Evolutionary conservation across 202 grass and related monocot species (phyloP).

Genomic region (Schoenoplectus tabernaemontani): DNA sequence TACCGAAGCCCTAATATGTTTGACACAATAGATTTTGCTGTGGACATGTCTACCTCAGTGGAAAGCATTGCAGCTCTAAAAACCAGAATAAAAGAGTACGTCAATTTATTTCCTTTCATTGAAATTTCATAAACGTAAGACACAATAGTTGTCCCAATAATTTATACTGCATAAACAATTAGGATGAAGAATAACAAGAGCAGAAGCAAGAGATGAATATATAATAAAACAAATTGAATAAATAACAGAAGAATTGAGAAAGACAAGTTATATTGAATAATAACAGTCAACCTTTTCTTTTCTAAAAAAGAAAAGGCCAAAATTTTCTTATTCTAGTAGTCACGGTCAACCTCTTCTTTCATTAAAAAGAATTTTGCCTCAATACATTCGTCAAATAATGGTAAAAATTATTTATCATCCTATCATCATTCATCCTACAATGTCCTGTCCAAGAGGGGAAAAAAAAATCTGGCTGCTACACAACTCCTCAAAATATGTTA

Average conservation of each 20-base stretch:
- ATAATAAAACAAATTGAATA: neutral
- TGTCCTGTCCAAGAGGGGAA: too few relatives aligned
- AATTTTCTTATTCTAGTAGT: too few relatives aligned
- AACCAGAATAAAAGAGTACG: conserved; percentile 77
- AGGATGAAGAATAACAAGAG: neutral
- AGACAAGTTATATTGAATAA: neutral
- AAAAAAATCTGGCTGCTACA: neutral
- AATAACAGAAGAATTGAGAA: neutral
- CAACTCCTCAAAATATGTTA: neutral
- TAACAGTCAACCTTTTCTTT: neutral
- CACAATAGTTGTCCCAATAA: neutral
- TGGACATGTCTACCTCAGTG: conserved; percentile 64
- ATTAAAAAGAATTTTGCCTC: neutral
- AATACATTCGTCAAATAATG: neutral
- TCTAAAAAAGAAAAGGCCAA: too few relatives aligned
- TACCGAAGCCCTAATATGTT: conserved; percentile 94
- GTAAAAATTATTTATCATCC: neutral
- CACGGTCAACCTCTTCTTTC: neutral
- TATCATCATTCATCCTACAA: neutral
- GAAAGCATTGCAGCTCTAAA: conserved; percentile 64
- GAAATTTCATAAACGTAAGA: neutral
- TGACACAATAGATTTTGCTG: conserved; percentile 55
- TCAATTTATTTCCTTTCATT: neutral
- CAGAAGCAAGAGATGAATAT: neutral
- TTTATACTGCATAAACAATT: neutral